Evolutionary conservation across 495 filamentous ascomycete genomes (phyloP), one percentile per base, ranked within the genome.

Genomic region (Annulohypoxylon moriforme): DNA sequence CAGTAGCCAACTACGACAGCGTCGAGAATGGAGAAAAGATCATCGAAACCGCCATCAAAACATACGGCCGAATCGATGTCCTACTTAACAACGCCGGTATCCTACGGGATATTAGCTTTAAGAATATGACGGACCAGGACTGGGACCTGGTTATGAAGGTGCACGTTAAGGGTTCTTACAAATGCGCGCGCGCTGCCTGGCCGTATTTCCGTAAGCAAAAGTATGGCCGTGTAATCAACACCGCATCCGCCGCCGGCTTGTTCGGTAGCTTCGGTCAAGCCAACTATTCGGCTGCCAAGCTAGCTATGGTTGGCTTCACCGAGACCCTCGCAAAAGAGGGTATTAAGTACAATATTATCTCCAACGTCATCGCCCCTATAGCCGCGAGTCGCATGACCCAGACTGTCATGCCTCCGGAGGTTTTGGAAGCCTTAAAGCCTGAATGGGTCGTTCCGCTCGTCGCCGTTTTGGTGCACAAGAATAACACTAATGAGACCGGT

Each of bases 41-140:
- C 80, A 97, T 99, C 84, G 92, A 97, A 64, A 98, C 96, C 20
- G 96, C 96, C 71, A 94, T 98, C 76, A 89, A 95, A 84, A 87
- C 85, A 69, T 99, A 94, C 75, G 96, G 96, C 71, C 91, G 94
- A 70, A 89, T 99, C 78, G 96, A 99, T 82, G 85, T 99, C 52
- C 90, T 99, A 70, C 89, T 98, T 81, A 99, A 99, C 88, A 99
- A 98, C 78, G 96, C 96, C 65, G 96, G 96, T 77, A 99, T 99
- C 76, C 87, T 99, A 61, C 92, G 96, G 64, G 96, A 99, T 85
- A 78, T 99, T 76, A 94, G 91, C 85, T 98, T 99, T 84, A 97
- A 97, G 89, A 99, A 99, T 82, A 97, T 98, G 93, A 94, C 90
- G 79, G 95, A 98, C 78, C 80, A 89, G 78, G 96, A 99, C 80